A percentile compares a stretch with the other conserved stretches of the same genome.
These are phyloP conservation scores for Caryopteris hybrid DNA, from an alignment of 305 asterid species.

Conservation along the genomic window DNA sequence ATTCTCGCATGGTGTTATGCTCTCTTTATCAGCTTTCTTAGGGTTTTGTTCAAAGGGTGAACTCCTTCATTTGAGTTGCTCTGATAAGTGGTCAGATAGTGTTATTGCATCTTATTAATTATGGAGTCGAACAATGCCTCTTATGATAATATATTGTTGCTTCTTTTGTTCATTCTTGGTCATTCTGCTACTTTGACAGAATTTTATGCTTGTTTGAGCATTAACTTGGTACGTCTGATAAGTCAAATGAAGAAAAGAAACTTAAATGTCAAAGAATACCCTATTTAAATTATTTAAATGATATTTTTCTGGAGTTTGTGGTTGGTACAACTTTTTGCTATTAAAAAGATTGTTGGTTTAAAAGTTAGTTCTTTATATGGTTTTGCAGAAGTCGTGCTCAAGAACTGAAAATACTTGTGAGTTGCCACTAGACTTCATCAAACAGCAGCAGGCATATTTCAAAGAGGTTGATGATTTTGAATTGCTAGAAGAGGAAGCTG, in stretches of 20 bases:
- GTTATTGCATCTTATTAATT: slow-evolving; percentile 3
- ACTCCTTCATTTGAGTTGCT: not conserved
- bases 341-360: not conserved
- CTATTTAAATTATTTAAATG: not conserved
- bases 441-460: slow-evolving; percentile 62
- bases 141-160: not conserved
- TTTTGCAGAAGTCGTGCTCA: slow-evolving; percentile 49
- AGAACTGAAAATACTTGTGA: slow-evolving; percentile 18
- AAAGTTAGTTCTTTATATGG: not conserved
- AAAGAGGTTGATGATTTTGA: slow-evolving; percentile 79
- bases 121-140: not conserved
- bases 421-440: slow-evolving; percentile 49
- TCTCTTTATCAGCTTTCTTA: not conserved
- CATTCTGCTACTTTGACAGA: not conserved
- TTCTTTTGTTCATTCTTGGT: not conserved
- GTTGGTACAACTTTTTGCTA: not conserved
- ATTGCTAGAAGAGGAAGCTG: slow-evolving; percentile 65
- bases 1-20: not conserved
- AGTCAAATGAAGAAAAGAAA: not conserved
- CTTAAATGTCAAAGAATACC: not conserved
- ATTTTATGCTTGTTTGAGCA: not conserved
- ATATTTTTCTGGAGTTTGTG: not conserved
- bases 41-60: slow-evolving; percentile 4
- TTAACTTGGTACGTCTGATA: not conserved
- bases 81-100: not conserved